These are phyloP conservation scores for Trametes sp. DNA, from an alignment of 1,284 basidiomycete genomes.

Conservation along the genomic window DNA sequence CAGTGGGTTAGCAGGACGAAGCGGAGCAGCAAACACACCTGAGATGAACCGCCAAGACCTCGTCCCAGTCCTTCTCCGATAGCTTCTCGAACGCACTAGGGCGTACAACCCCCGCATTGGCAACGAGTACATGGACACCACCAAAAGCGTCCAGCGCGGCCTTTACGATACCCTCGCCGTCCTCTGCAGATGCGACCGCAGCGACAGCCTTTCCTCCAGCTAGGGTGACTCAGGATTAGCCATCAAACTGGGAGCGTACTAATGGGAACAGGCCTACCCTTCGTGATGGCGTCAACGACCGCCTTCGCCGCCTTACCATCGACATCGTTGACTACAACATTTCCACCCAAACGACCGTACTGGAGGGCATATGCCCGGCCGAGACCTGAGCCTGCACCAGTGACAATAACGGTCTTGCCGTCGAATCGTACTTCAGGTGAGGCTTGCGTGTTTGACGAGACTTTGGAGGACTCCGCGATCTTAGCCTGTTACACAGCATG, in stretches of 20 bases:
- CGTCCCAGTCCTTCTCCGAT: constrained; percentile 95
- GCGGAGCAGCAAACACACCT: constrained; percentile 51
- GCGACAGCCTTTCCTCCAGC: constrained; percentile 91
- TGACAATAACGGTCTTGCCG: constrained; percentile 93
- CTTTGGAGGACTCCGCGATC: constrained; percentile 72
- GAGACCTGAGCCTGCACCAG: constrained; percentile 93
- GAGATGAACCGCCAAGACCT: constrained; percentile 90
- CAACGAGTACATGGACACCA: constrained; percentile 87
- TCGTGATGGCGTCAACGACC: constrained; percentile 89
- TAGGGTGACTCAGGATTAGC: constrained; percentile 37
- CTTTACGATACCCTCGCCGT: constrained; percentile 92
- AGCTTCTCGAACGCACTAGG: constrained; percentile 93
- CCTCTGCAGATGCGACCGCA: constrained; percentile 89
- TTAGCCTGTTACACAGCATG: constrained; percentile 53
- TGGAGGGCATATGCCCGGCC: constrained; percentile 93
- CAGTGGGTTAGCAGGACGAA: not conserved
- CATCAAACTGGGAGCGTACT: not conserved
- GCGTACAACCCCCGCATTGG: constrained; percentile 95
- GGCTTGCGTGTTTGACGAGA: constrained; percentile 79
- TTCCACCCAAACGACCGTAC: constrained; percentile 92
- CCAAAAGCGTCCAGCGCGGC: constrained; percentile 90
- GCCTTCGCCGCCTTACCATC: constrained; percentile 83
- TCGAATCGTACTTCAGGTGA: constrained; percentile 82
- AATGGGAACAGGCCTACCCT: constrained; percentile 54
- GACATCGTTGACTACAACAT: constrained; percentile 97